Conservation (phyloP, 169 alveolate genomes). For the Babesia bovis region DNA sequence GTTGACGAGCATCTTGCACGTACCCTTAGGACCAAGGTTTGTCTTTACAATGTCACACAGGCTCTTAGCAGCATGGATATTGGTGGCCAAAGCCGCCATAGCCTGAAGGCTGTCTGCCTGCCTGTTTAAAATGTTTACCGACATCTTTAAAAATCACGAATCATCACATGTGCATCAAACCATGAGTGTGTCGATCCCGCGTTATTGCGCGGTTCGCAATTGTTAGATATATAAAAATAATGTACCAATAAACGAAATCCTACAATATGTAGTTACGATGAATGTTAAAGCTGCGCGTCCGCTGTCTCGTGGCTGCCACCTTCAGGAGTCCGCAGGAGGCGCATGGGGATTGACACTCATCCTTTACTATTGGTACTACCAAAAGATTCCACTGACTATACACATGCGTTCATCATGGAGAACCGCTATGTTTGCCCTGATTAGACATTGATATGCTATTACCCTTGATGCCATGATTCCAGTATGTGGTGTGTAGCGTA, state of each 20-base stretch:
- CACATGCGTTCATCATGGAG: no score
- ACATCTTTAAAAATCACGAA: slow-evolving; percentile 41
- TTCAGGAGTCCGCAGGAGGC: slow-evolving; percentile 27
- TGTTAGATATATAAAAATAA: not conserved
- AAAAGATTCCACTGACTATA: no score
- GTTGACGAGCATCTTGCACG: slow-evolving; percentile 98
- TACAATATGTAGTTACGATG: not conserved
- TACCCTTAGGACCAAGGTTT: slow-evolving; percentile 98
- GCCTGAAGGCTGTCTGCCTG: slow-evolving; percentile 95
- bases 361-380: no score
- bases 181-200: slow-evolving; percentile 25
- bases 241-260: no score
- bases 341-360: slow-evolving; percentile 21
- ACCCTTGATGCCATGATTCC: no score
- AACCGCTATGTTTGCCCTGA: no score
- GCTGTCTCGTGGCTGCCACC: slow-evolving; percentile 26
- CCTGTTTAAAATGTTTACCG: slow-evolving; percentile 86
- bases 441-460: no score
- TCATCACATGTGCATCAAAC: not conserved
- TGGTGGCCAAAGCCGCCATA: slow-evolving; percentile 94
- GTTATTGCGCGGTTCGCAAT: not conserved
- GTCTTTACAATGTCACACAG: slow-evolving; percentile 94
- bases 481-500: no score
- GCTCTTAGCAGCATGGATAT: slow-evolving; percentile 96
- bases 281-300: not conserved